phyloP scores from a whole-genome alignment of 2,329 filamentous ascomycete genomes.

The Aureobasidium lini region DNA sequence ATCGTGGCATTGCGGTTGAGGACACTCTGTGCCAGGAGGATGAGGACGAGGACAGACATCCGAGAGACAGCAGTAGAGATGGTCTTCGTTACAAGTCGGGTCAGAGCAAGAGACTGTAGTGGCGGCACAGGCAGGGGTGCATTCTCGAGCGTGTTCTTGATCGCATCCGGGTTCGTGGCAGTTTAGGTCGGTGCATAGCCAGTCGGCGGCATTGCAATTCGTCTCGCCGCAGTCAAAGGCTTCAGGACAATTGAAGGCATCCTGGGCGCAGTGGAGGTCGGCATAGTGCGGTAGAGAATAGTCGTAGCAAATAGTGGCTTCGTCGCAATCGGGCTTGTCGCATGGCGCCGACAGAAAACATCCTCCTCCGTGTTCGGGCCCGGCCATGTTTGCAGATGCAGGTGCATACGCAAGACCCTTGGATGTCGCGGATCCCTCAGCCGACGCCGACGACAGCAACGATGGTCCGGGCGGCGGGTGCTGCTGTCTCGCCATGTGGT shows the following conservation, averaged over 20 bases:
- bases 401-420: neutral
- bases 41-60: constrained; percentile 11
- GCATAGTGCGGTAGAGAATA: constrained; percentile 2
- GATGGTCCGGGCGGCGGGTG: neutral
- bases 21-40: neutral
- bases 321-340: constrained; percentile 31
- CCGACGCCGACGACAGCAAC: neutral
- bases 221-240: constrained; percentile 6
- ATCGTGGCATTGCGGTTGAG: neutral
- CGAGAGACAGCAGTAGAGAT: constrained; percentile 12
- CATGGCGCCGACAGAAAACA: constrained; percentile 19
- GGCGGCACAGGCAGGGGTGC: constrained; percentile 12
- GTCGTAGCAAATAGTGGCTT: constrained; percentile 16
- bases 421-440: neutral
- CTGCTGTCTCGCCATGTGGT: constrained; percentile 4
- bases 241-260: neutral
- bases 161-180: constrained; percentile 8
- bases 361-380: neutral
- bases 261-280: neutral
- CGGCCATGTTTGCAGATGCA: neutral
- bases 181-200: neutral
- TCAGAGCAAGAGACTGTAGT: neutral
- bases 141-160: constrained; percentile 9
- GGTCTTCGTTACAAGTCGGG: neutral
- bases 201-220: constrained; percentile 1